Conservation (phyloP, 768 basidiomycete genomes). For the Hygrocybe punicea region DNA sequence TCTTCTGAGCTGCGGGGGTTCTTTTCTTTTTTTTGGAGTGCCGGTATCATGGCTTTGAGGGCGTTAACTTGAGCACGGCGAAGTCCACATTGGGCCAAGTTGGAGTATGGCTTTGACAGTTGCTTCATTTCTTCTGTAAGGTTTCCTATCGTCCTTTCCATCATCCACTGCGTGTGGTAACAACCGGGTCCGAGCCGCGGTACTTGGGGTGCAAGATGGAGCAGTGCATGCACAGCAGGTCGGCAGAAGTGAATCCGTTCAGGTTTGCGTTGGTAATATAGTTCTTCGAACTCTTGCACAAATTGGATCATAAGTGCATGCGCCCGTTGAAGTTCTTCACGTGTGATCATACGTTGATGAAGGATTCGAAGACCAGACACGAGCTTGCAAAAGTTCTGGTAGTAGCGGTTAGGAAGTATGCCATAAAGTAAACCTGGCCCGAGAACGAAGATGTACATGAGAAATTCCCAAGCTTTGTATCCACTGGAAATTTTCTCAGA, state of each 20-base stretch:
- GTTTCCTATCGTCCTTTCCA: constrained; percentile 9
- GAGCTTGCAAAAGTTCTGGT: neutral
- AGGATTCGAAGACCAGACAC: neutral
- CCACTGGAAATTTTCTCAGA: too few relatives aligned
- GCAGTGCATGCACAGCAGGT: too few relatives aligned
- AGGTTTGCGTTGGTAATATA: constrained; percentile 6
- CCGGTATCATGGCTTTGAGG: constrained; percentile 12
- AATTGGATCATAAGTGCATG: neutral
- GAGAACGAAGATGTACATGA: too few relatives aligned
- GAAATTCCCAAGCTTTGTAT: too few relatives aligned
- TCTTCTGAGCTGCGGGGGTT: constrained; percentile 14
- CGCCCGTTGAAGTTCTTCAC: neutral
- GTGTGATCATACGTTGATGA: neutral
- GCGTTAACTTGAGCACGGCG: constrained; percentile 10
- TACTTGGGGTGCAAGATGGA: too few relatives aligned
- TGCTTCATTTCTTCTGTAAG: constrained; percentile 5
- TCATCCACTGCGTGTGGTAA: neutral
- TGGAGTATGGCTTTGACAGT: constrained; percentile 6
- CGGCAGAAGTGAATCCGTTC: neutral
- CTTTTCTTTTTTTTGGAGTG: neutral
- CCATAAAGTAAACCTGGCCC: too few relatives aligned
- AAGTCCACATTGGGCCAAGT: constrained; percentile 6
- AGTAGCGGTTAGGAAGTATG: neutral
- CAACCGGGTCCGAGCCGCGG: too few relatives aligned
- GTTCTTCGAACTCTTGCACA: neutral